phyloP scores from a whole-genome alignment of 805 yeast genomes.

The Candida andamanensis region DNA sequence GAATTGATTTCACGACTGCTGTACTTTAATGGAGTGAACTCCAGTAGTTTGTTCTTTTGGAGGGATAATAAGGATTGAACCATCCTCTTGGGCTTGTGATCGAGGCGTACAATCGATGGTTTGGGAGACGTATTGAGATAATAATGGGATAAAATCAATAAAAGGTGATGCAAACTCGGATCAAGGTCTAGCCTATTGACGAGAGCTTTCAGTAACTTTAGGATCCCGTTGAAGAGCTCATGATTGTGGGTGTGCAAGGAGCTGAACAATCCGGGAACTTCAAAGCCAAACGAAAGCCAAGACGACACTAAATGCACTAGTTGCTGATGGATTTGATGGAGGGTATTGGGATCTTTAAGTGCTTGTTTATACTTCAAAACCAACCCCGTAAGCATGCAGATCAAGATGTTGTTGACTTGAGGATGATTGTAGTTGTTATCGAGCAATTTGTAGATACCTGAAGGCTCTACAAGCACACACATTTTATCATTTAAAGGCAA shows the following conservation, averaged over 20 bases:
- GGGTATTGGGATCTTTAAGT: too few relatives aligned
- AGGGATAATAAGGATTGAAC: conserved; percentile 2
- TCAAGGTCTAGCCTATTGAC: neutral
- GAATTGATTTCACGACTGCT: conserved; percentile 7
- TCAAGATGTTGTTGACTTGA: conserved; percentile 16
- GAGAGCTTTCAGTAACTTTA: conserved; percentile 7
- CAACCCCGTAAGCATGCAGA: conserved; percentile 13
- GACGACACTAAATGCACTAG: conserved; percentile 1
- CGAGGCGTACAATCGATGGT: neutral
- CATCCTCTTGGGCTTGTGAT: neutral
- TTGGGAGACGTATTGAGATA: neutral
- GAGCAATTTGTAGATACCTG: conserved; percentile 7
- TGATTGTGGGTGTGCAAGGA: conserved; percentile 23
- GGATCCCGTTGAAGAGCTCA: conserved; percentile 20
- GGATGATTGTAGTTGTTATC: conserved; percentile 15
- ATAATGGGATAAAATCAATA: conserved; percentile 1
- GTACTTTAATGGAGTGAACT: conserved; percentile 6
- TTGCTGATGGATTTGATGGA: neutral
- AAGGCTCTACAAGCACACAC: conserved; percentile 6
- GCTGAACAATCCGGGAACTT: conserved; percentile 17
- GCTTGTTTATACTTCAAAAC: conserved; percentile 1
- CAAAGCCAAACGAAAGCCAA: conserved; percentile 17
- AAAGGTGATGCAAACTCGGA: neutral
- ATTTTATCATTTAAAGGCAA: conserved; percentile 15
- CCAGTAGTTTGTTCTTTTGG: conserved; percentile 5